phyloP scores from a whole-genome alignment of 345 rosid genomes.

The Ceriops zippeliana region DNA sequence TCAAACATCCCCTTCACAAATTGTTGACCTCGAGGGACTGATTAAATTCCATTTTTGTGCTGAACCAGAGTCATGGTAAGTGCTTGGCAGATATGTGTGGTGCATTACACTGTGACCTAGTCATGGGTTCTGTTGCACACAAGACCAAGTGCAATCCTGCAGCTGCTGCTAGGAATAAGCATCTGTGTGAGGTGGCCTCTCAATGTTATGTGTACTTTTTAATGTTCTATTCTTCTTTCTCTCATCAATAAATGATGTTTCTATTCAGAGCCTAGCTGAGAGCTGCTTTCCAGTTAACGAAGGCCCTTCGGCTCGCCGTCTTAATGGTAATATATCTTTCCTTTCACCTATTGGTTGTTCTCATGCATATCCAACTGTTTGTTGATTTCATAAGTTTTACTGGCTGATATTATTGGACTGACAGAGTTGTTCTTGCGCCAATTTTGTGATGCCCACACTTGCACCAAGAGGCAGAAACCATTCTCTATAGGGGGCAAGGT shows the following conservation, averaged over 20 bases:
- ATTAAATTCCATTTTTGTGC: slow-evolving; percentile 18
- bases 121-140: slow-evolving; percentile 20
- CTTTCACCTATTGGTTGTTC: not conserved
- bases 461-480: slow-evolving; percentile 20
- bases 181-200: slow-evolving; percentile 31
- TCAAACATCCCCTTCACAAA: not conserved
- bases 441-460: slow-evolving; percentile 34
- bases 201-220: not conserved
- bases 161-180: slow-evolving; percentile 26
- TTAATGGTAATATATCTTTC: slow-evolving; percentile 27
- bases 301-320: slow-evolving; percentile 27
- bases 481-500: slow-evolving; percentile 30
- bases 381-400: slow-evolving; percentile 1
- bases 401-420: not conserved
- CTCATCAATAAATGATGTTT: slow-evolving; percentile 15
- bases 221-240: not conserved
- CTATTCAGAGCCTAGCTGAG: slow-evolving; percentile 27
- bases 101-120: slow-evolving; percentile 28
- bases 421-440: slow-evolving; percentile 31
- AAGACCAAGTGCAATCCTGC: slow-evolving; percentile 35
- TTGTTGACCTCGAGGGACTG: not conserved
- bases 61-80: slow-evolving; percentile 22
- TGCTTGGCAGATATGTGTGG: slow-evolving; percentile 35
- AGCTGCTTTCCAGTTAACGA: slow-evolving; percentile 29
- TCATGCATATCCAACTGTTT: slow-evolving; percentile 1